A percentile compares a stretch with the other conserved stretches of the same genome.
Conservation (phyloP, 306 rosid species). For the Medicago truncatula region DNA sequence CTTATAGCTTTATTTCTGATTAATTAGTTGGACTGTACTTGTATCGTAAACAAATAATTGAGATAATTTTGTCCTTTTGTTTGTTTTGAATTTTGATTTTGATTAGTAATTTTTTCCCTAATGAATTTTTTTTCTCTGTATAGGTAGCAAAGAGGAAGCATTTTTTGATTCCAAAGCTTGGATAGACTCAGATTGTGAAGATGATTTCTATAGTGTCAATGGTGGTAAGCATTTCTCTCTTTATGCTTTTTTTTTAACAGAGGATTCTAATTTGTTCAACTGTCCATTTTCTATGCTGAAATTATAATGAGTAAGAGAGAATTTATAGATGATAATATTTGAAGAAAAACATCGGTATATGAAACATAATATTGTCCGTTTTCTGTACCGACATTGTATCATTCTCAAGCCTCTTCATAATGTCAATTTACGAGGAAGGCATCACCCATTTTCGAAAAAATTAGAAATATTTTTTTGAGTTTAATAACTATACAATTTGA, state of each 20-base stretch:
- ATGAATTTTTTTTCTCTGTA: neutral
- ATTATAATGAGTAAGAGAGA: constrained; percentile 6
- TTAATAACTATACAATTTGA: too few species aligned
- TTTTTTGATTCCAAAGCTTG: constrained; percentile 85
- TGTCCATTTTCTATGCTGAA: neutral
- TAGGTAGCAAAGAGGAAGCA: constrained; percentile 89
- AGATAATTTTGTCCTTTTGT: neutral
- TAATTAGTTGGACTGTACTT: constrained; percentile 16
- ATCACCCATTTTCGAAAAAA: too few species aligned
- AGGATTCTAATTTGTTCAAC: constrained; percentile 3
- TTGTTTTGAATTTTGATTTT: too few species aligned
- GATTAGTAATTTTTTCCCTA: too few species aligned
- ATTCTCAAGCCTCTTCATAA: neutral
- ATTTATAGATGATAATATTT: neutral
- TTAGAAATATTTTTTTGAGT: too few species aligned
- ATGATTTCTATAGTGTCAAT: constrained; percentile 89
- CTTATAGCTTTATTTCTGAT: neutral
- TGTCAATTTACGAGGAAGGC: too few species aligned
- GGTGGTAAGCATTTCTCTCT: constrained; percentile 73
- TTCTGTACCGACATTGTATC: neutral
- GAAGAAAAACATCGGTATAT: neutral
- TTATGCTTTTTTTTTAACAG: constrained; percentile 4
- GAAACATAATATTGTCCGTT: neutral
- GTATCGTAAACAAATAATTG: neutral
- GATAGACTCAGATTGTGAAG: constrained; percentile 95